Evolutionary conservation across 441 rosid genomes (phyloP), one percentile per base, ranked within the genome.

Genomic region (Erysimum cheiri): DNA sequence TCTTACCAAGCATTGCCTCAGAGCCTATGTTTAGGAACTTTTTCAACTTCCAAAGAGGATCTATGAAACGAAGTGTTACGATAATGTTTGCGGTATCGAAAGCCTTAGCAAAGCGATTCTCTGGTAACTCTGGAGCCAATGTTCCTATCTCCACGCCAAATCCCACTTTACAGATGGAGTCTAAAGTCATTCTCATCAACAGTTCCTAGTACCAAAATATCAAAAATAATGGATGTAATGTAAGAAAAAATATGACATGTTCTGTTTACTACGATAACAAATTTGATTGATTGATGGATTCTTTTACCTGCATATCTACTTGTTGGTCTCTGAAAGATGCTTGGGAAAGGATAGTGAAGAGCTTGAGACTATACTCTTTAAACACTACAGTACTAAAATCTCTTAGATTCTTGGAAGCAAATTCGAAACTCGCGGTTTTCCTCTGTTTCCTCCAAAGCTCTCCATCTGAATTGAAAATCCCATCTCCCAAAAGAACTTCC

Each of bases 121-220:
- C 94, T 26, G 96, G 94, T 62, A 90, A 72, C 68, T 77, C 78
- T 31, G 90, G 89, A 69, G 90, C 88, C 72, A 92, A 55, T 28
- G 98, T 86, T 67, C 99, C 98, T 58, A 88, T 87, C 71, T 94
- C 94, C 15, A 90, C 99, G 39, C 99, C 97, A 78, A 91, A 94
- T 47, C 98, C 98, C 46, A 94, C 97, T 70, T 90, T 91, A 80
- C 97, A 94, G 72, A 91, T 94, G 15, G 97, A 94, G 78, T 90
- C 98, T 72, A 87, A 68, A 8, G 99, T 92, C 99, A 94, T 86
- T 83, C 98, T 85, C 98, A 88, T 90, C 72, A 92, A 69, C 70
- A 92, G 56, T 48, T 90, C 97, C 98, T 94, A n/a, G 0, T 39
- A 53, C 28, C 39, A 80, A 67, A 39, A 44, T 6, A 12, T 36